Base-by-base conservation (phyloP, 2,329 filamentous ascomycete genomes). In the Aspergillus alliaceus region DNA sequence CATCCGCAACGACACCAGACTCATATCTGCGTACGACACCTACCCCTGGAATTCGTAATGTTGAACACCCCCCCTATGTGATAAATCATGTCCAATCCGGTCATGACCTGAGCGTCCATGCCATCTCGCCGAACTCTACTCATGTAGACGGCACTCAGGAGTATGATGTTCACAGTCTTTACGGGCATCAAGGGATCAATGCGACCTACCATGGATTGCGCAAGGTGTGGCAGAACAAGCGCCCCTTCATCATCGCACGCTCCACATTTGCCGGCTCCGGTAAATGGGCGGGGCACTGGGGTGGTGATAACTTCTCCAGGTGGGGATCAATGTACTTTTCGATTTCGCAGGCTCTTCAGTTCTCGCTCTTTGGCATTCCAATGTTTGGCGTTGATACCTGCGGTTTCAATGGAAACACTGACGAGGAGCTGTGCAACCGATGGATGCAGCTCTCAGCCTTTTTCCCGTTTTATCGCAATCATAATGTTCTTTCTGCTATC, bases 101-200 rank as follows among this genome's bases (percentile, higher is more conserved):
- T 6, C 89, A 88, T 15, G 89, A 90, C 66, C 80, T 93, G 22
- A 87, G 85, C 15, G 86, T 87, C 2, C 86, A 90, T 65, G 89
- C 90, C 1, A 81, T 93, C 25, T 86, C 85, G 58, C 90, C 90
- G 0, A 91, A 95, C 66, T 88, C 90, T 0, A 91, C 88, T 2
- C 90, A 95, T 67, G 79, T 84, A 46, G 89, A 90, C 64, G 90
- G 90, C 4, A 79, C 85, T 1, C 72, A 84, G 39, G 89, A 96
- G 69, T 96, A 96, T 68, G 90, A 96, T 69, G 85, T 90, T 25
- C 91, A 96, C 79, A 95, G 90, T 67, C 75, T 95, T 1, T 93
- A 82, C 66, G 90, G 90, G 0, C 82, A 90, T 66, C 86, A 88
- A 70, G 90, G 93, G 62, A 79, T 91, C 56, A 89, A 89, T 58